Conservation (phyloP, 768 basidiomycete genomes). For the Amanita jacksonii region DNA sequence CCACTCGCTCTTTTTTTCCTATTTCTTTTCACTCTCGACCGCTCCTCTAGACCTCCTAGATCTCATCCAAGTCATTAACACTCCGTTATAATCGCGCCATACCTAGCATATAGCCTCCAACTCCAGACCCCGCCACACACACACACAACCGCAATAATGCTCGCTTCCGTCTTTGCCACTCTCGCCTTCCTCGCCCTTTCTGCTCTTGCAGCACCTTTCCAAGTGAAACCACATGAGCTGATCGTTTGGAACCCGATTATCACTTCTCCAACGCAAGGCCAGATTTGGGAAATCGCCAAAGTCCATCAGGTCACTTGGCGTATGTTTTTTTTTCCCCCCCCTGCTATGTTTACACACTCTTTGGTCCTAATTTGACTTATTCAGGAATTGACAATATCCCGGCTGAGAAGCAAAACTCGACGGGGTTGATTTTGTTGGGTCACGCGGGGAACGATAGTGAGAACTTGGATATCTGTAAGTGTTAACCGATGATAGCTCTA, state of each 20-base stretch:
- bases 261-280: slow-evolving; percentile 20
- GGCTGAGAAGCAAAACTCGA: slow-evolving; percentile 19
- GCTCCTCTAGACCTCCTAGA: too few relatives aligned
- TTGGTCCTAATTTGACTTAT: background rate
- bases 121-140: too few relatives aligned
- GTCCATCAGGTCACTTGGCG: slow-evolving; percentile 31
- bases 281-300: slow-evolving; percentile 25
- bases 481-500: too few relatives aligned
- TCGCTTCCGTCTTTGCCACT: background rate
- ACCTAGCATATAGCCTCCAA: too few relatives aligned
- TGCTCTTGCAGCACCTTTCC: background rate
- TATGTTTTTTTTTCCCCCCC: slow-evolving; percentile 3
- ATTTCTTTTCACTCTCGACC: too few relatives aligned
- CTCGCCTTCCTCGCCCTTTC: background rate
- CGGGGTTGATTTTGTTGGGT: slow-evolving; percentile 35
- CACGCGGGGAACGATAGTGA: slow-evolving; percentile 26
- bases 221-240: slow-evolving; percentile 9
- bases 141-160: too few relatives aligned
- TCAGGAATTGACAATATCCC: slow-evolving; percentile 27
- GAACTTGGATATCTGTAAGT: slow-evolving; percentile 37
- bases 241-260: slow-evolving; percentile 30
- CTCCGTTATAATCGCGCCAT: too few relatives aligned
- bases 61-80: too few relatives aligned
- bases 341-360: too few relatives aligned
- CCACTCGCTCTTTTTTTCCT: too few relatives aligned